Conservation (phyloP, 2,329 filamentous ascomycete genomes). For the Alternaria brassicae region DNA sequence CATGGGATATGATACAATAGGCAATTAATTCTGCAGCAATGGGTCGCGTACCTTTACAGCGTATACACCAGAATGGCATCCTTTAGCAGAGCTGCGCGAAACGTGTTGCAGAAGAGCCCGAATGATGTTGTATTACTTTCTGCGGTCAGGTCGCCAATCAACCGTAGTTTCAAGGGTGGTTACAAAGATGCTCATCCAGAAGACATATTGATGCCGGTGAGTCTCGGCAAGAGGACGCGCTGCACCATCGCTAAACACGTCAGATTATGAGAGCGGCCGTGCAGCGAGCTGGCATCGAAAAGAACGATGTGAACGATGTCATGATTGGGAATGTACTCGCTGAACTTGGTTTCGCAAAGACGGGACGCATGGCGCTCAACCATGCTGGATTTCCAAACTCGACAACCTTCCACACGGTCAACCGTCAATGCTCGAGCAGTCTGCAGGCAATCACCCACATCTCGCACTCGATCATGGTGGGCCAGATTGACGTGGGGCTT, state of each 20-base stretch:
- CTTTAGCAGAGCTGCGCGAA: conserved; percentile 46
- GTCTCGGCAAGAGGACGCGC: conserved; percentile 59
- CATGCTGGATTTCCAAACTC: conserved; percentile 94
- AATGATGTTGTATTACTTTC: conserved; percentile 96
- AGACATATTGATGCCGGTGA: conserved; percentile 72
- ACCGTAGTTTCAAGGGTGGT: conserved; percentile 87
- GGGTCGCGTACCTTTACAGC: not conserved
- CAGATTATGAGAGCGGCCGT: conserved; percentile 73
- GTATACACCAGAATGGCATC: conserved; percentile 30
- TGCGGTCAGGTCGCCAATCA: conserved; percentile 83
- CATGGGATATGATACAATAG: conserved; percentile 18
- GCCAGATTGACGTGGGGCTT: conserved; percentile 85
- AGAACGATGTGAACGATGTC: conserved; percentile 35
- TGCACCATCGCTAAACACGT: conserved; percentile 64
- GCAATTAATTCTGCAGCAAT: conserved; percentile 1
- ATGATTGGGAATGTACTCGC: conserved; percentile 73
- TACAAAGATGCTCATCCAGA: conserved; percentile 94
- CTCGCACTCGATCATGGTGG: conserved; percentile 79
- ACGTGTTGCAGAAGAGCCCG: conserved; percentile 82
- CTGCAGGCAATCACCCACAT: conserved; percentile 95
- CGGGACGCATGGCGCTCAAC: conserved; percentile 83
- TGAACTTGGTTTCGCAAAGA: conserved; percentile 89
- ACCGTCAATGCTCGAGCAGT: conserved; percentile 96
- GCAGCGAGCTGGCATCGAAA: conserved; percentile 35
- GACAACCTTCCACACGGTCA: conserved; percentile 78